These are phyloP conservation scores for Fallopia convolvulus DNA, from an alignment of 148 eudicot genomes.

Conservation along the genomic window DNA sequence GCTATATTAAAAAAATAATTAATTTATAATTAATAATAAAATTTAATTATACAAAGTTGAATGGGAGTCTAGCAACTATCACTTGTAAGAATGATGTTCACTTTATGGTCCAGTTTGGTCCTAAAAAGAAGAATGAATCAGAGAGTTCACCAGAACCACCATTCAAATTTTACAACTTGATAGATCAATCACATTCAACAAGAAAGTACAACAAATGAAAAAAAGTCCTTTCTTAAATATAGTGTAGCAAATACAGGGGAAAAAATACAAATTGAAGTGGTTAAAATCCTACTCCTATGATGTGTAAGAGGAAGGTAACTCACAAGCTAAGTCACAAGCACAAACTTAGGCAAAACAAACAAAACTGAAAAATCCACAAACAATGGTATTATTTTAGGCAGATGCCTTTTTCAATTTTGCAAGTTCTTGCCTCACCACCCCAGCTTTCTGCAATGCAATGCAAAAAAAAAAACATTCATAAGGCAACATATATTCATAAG, in stretches of 20 bases:
- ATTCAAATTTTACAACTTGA: background rate
- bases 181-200: background rate
- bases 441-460: conserved; percentile 11
- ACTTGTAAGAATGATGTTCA: no score
- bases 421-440: conserved; percentile 9
- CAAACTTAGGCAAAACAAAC: background rate
- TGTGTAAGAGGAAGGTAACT: background rate
- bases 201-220: background rate
- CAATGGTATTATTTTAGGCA: background rate
- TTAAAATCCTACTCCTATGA: background rate
- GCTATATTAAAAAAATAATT: no score
- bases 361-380: background rate
- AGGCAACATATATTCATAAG: no score
- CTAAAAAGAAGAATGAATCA: background rate
- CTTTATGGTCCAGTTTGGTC: no score
- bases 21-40: no score
- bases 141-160: background rate
- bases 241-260: background rate
- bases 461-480: no score
- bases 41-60: no score
- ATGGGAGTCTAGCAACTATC: no score
- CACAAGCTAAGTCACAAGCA: background rate
- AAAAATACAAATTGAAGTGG: background rate
- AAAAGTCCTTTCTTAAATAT: background rate
- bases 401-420: conserved; percentile 10